phyloP scores from a whole-genome alignment of 805 yeast species.

The Ogataea chonburiensis region DNA sequence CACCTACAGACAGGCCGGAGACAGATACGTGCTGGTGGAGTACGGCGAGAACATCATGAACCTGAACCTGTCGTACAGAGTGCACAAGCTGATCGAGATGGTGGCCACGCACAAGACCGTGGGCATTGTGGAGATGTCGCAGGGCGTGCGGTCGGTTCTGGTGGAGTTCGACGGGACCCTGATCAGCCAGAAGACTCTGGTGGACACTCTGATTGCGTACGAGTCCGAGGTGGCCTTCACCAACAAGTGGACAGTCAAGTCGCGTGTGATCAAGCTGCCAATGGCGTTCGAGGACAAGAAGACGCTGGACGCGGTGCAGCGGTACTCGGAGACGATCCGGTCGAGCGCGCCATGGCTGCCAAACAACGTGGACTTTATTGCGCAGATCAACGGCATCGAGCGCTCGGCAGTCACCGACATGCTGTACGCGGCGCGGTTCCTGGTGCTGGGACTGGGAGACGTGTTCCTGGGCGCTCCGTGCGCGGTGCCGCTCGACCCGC shows the following conservation, averaged over 20 bases:
- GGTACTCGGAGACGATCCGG: slow-evolving; percentile 93
- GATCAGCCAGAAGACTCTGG: slow-evolving; percentile 59
- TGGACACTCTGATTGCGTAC: slow-evolving; percentile 65
- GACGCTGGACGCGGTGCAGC: slow-evolving; percentile 83
- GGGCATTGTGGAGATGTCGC: slow-evolving; percentile 94
- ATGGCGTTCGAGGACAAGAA: slow-evolving; percentile 95
- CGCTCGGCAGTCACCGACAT: slow-evolving; percentile 77
- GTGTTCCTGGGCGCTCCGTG: slow-evolving; percentile 98
- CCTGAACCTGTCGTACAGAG: slow-evolving; percentile 79
- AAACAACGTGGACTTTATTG: slow-evolving; percentile 93
- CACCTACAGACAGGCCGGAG: slow-evolving; percentile 95
- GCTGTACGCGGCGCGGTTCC: slow-evolving; percentile 84
- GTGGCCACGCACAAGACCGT: slow-evolving; percentile 61
- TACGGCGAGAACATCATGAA: slow-evolving; percentile 90
- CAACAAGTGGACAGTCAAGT: slow-evolving; percentile 81
- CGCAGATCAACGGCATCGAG: slow-evolving; percentile 78
- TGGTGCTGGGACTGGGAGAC: slow-evolving; percentile 95
- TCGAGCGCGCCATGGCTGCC: slow-evolving; percentile 97
- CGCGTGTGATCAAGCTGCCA: slow-evolving; percentile 81
- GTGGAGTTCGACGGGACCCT: slow-evolving; percentile 72
- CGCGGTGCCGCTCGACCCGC: slow-evolving; percentile 96
- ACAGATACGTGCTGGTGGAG: slow-evolving; percentile 86
- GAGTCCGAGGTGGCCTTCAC: slow-evolving; percentile 73
- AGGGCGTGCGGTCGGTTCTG: slow-evolving; percentile 93
- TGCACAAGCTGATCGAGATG: slow-evolving; percentile 75